Evolutionary conservation across 257 asterid species (phyloP), one percentile per base, ranked within the genome.

Genomic region (Striga asiatica): DNA sequence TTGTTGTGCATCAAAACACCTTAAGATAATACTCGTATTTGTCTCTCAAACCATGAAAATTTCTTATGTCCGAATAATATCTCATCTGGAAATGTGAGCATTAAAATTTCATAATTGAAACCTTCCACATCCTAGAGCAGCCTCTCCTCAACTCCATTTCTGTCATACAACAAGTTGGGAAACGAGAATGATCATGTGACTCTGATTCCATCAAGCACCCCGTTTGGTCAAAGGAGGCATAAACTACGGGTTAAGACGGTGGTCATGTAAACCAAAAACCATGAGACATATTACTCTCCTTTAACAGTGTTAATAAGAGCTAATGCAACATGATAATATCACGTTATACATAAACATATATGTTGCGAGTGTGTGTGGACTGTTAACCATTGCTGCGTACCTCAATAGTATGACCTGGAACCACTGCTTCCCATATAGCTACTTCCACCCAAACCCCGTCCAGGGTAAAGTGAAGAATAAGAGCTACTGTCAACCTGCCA

Each of bases 371-470:
- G 59, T 7, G 49, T 14, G 6, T 31, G 65, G 11, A 5, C 22
- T 21, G 19, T 13, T 27, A 27, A 2, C 3, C 32, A 27, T 27
- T 2, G 31, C 38, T 57, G 58, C 73, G 46, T 68, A 78, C 92
- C 95, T 89, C 69, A 89, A 71, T 86, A 86, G 65, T 89, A 89
- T 13, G 96, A 79, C 62, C 96, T 83, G 37, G 98, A 89, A 65
- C 88, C 78, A 68, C 88, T 68, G 51, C 92, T 75, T 37, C 96
- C 89, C 94, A 79, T 79, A 54, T 84, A 92, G 69, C 85, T 76
- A 53, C 72, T 72, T 49, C 99, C 84, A 64, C 94, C 81, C 61
- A 78, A 51, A 61, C 83, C 76, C 25, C 97, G 95, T 16, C 93
- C 78, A 20, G 95, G 74, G 70, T 87, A 87, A 32, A 71, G 75